These are phyloP conservation scores for Myotisia sp. DNA, from an alignment of 2,329 filamentous ascomycete genomes.

Conservation along the genomic window DNA sequence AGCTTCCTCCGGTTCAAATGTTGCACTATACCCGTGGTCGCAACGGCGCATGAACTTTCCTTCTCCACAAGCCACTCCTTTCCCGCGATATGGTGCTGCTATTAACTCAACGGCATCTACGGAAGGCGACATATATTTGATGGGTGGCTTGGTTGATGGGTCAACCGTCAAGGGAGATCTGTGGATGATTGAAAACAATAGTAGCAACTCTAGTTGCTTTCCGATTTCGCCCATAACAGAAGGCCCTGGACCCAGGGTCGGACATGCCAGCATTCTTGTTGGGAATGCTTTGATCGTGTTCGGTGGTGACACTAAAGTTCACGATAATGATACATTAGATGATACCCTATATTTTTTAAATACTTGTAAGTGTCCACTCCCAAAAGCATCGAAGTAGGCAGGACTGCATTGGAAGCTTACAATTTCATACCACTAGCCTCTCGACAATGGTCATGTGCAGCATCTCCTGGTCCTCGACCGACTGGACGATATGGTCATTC, in stretches of 20 bases:
- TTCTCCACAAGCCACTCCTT: constrained; percentile 67
- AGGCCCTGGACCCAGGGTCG: constrained; percentile 85
- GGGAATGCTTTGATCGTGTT: constrained; percentile 99
- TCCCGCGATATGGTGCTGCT: constrained; percentile 91
- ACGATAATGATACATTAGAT: constrained; percentile 79
- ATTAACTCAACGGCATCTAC: constrained; percentile 88
- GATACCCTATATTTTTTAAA: constrained; percentile 94
- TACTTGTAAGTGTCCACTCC: constrained; percentile 78
- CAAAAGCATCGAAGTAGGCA: too few relatives aligned
- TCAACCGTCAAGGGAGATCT: constrained; percentile 92
- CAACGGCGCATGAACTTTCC: constrained; percentile 78
- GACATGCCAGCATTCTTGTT: constrained; percentile 83
- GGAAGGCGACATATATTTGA: constrained; percentile 92
- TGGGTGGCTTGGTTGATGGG: constrained; percentile 91
- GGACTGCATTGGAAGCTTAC: too few relatives aligned
- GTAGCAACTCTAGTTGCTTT: constrained; percentile 72
- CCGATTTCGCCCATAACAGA: constrained; percentile 84
- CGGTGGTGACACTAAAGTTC: constrained; percentile 93
- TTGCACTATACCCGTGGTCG: constrained; percentile 90
- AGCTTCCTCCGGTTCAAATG: constrained; percentile 42
- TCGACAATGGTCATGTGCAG: constrained; percentile 89
- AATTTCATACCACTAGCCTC: constrained; percentile 51
- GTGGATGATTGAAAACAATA: constrained; percentile 89
- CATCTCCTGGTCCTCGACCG: constrained; percentile 73
- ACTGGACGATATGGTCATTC: constrained; percentile 91